Conservation (phyloP, 352 stramenopile genomes). For the Phytophthora podocarpi region DNA sequence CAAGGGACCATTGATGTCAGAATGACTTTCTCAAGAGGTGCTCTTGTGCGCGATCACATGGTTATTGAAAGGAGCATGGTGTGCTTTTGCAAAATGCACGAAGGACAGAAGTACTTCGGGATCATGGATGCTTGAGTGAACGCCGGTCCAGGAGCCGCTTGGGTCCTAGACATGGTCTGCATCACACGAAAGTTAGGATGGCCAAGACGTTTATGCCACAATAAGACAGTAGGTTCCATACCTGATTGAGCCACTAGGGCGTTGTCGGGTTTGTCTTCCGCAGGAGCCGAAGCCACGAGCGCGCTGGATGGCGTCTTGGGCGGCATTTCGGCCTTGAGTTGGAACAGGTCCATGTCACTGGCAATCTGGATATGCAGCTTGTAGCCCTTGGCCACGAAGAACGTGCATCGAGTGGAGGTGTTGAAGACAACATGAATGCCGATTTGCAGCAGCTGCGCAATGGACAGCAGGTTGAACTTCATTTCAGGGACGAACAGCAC, state of each 20-base stretch:
- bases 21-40: background rate
- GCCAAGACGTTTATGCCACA: conserved; percentile 10
- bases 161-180: too few species aligned
- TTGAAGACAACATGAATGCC: conserved; percentile 4
- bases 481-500: conserved; percentile 4
- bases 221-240: conserved; percentile 10
- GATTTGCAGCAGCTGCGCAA: background rate
- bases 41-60: conserved; percentile 1
- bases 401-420: background rate
- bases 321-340: too few species aligned
- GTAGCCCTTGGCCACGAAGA: conserved; percentile 4
- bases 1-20: conserved; percentile 8
- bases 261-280: background rate
- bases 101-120: conserved; percentile 1
- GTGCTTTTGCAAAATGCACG: conserved; percentile 13
- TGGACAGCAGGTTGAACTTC: conserved; percentile 18
- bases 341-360: background rate
- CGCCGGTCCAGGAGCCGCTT: background rate
- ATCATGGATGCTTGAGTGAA: conserved; percentile 9
- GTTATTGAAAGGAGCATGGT: conserved; percentile 11
- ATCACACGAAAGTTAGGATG: conserved; percentile 15
- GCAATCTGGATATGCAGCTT: background rate
- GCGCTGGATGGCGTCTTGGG: background rate
- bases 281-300: background rate
- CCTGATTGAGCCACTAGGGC: conserved; percentile 7